phyloP scores from a whole-genome alignment of 768 basidiomycete genomes.

The Suillus lakei region DNA sequence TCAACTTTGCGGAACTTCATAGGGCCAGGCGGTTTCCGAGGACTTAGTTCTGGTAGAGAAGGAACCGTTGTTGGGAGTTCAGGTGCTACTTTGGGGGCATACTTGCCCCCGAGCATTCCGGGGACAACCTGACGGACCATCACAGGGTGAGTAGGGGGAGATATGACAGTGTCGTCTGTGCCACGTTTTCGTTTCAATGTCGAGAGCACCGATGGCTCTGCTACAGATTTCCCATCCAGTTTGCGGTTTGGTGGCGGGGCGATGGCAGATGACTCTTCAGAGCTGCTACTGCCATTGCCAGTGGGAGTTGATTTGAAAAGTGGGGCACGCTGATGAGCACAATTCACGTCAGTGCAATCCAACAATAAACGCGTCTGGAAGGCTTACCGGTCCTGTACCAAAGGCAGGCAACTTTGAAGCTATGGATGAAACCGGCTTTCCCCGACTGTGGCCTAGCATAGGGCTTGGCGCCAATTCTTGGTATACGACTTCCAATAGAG shows the following conservation, averaged over 20 bases:
- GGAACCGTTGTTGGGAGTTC: slow-evolving; percentile 12
- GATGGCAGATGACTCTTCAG: slow-evolving; percentile 16
- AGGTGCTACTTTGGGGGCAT: slow-evolving; percentile 27
- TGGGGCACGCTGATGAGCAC: slow-evolving; percentile 13
- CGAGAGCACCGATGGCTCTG: slow-evolving; percentile 13
- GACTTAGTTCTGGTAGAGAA: slow-evolving; percentile 16
- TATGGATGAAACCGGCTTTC: not conserved
- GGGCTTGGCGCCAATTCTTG: slow-evolving; percentile 62
- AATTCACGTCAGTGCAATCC: slow-evolving; percentile 2
- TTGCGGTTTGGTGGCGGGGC: not conserved
- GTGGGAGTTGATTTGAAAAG: slow-evolving; percentile 16
- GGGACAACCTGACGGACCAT: slow-evolving; percentile 42
- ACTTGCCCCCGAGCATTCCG: slow-evolving; percentile 35
- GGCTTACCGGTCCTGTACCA: slow-evolving; percentile 4
- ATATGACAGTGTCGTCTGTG: slow-evolving; percentile 15
- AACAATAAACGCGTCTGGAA: not conserved
- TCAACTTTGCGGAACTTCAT: slow-evolving; percentile 46
- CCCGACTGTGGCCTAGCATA: slow-evolving; percentile 48
- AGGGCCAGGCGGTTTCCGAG: slow-evolving; percentile 28
- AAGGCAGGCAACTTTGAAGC: slow-evolving; percentile 3
- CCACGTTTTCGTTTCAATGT: slow-evolving; percentile 39
- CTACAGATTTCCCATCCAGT: not conserved
- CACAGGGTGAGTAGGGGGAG: slow-evolving; percentile 31
- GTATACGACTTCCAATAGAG: slow-evolving; percentile 57
- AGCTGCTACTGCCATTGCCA: slow-evolving; percentile 16